phyloP scores from a whole-genome alignment of 768 basidiomycete genomes.

The Terana coerulea region DNA sequence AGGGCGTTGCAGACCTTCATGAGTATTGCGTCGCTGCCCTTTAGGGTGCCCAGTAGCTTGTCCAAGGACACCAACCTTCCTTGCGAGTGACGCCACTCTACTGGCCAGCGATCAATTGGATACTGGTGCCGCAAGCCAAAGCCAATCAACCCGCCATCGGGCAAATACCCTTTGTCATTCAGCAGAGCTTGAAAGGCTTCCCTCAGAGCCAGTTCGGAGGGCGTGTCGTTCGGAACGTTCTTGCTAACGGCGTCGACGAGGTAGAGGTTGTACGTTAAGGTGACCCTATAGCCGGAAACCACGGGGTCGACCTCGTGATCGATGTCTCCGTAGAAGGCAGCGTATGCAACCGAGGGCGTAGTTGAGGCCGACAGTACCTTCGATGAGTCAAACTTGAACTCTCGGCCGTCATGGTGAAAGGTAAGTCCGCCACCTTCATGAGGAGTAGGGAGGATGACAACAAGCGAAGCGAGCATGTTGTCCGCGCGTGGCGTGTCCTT shows the following conservation, averaged over 20 bases:
- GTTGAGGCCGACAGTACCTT: conserved; percentile 15
- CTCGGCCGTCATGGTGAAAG: conserved; percentile 25
- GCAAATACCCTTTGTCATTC: conserved; percentile 30
- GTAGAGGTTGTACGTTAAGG: conserved; percentile 41
- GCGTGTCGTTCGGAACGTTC: neutral
- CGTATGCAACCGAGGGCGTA: conserved; percentile 29
- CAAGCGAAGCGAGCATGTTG: conserved; percentile 49
- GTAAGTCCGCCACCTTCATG: conserved; percentile 43
- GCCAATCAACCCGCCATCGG: conserved; percentile 36
- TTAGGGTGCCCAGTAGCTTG: neutral
- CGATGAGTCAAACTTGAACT: conserved; percentile 37
- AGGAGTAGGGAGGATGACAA: conserved; percentile 43
- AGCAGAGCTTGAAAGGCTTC: conserved; percentile 27
- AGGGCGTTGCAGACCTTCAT: neutral
- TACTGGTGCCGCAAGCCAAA: conserved; percentile 39
- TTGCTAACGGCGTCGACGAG: neutral
- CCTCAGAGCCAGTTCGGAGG: conserved; percentile 11
- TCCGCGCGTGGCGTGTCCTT: conserved; percentile 43
- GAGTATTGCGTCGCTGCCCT: conserved; percentile 14
- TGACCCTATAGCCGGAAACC: conserved; percentile 39
- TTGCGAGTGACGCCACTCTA: neutral
- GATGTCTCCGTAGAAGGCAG: conserved; percentile 42
- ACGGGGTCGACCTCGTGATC: conserved; percentile 44
- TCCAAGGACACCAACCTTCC: neutral
- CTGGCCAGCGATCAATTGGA: conserved; percentile 14